Percentiles rank a stretch among this genome's conserved stretches.
phyloP scores from a whole-genome alignment of 345 rosid species.

The Anastatica hierochuntica region DNA sequence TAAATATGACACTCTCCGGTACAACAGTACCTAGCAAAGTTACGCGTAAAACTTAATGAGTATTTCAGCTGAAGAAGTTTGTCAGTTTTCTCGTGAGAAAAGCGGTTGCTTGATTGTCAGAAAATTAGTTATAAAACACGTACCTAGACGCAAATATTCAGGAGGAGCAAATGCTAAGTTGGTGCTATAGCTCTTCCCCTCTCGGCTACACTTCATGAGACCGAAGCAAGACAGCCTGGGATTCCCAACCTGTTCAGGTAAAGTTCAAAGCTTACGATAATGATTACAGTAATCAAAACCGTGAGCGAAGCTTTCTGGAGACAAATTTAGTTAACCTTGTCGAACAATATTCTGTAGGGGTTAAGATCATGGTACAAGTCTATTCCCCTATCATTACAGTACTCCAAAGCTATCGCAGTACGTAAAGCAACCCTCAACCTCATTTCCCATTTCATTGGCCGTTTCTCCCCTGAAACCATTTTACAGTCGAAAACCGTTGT shows the following conservation, averaged over 20 bases:
- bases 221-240: conserved; percentile 92
- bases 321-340: conserved; percentile 37
- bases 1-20: conserved; percentile 83
- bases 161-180: conserved; percentile 98
- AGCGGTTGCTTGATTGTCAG: not conserved
- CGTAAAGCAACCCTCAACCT: conserved; percentile 81
- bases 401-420: conserved; percentile 78
- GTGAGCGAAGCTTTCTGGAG: not conserved
- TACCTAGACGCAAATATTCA: conserved; percentile 84
- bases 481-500: not conserved
- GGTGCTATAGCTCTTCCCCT: conserved; percentile 92
- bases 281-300: not conserved
- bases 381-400: conserved; percentile 72
- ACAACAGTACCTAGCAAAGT: conserved; percentile 75
- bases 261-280: not conserved
- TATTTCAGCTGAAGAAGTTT: conserved; percentile 4
- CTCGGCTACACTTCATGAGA: conserved; percentile 89
- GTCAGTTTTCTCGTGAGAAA: not conserved
- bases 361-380: conserved; percentile 90
- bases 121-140: not conserved
- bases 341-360: conserved; percentile 84
- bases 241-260: conserved; percentile 61
- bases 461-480: conserved; percentile 65
- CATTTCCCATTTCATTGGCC: conserved; percentile 99
- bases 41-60: conserved; percentile 3